Conservation (phyloP, 2,329 filamentous ascomycete genomes). For the Pseudohalonectria lignicola region DNA sequence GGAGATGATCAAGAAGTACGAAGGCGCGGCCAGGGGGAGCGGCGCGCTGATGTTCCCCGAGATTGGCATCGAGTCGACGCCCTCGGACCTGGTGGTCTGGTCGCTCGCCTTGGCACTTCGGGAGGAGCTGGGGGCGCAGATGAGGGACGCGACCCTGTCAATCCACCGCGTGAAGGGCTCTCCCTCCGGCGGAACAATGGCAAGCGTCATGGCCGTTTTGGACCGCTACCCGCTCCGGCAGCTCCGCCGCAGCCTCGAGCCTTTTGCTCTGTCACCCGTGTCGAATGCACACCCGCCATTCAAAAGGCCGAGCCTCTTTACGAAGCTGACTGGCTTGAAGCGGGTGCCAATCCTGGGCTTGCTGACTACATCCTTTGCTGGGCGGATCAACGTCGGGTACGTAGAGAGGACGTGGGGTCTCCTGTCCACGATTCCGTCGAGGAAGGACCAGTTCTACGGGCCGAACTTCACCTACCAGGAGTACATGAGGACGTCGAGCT, state of each 20-base stretch:
- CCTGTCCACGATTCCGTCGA: slow-evolving; percentile 30
- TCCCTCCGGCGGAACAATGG: slow-evolving; percentile 57
- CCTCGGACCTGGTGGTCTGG: slow-evolving; percentile 48
- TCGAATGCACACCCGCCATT: slow-evolving; percentile 24
- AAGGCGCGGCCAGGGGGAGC: slow-evolving; percentile 34
- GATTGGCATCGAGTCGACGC: slow-evolving; percentile 50
- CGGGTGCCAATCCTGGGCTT: slow-evolving; percentile 40
- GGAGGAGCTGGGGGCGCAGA: slow-evolving; percentile 34
- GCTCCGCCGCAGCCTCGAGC: slow-evolving; percentile 30
- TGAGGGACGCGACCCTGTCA: slow-evolving; percentile 42
- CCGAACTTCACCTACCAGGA: slow-evolving; percentile 49
- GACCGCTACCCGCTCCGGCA: slow-evolving; percentile 40
- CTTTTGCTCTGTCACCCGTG: slow-evolving; percentile 48
- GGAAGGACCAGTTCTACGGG: slow-evolving; percentile 40
- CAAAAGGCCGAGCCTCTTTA: slow-evolving; percentile 24
- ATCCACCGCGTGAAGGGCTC: slow-evolving; percentile 20
- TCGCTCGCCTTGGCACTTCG: slow-evolving; percentile 38
- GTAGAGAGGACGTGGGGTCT: slow-evolving; percentile 56
- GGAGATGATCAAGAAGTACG: slow-evolving; percentile 51
- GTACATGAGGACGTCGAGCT: slow-evolving; percentile 38
- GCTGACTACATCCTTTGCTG: slow-evolving; percentile 40
- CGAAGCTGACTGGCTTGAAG: slow-evolving; percentile 37
- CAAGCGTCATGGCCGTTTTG: slow-evolving; percentile 51
- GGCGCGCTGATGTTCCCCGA: slow-evolving; percentile 53
- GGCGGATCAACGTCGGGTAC: slow-evolving; percentile 37